Evolutionary conservation across 768 basidiomycete genomes (phyloP).

Genomic region (Trametes cinnabarina): DNA sequence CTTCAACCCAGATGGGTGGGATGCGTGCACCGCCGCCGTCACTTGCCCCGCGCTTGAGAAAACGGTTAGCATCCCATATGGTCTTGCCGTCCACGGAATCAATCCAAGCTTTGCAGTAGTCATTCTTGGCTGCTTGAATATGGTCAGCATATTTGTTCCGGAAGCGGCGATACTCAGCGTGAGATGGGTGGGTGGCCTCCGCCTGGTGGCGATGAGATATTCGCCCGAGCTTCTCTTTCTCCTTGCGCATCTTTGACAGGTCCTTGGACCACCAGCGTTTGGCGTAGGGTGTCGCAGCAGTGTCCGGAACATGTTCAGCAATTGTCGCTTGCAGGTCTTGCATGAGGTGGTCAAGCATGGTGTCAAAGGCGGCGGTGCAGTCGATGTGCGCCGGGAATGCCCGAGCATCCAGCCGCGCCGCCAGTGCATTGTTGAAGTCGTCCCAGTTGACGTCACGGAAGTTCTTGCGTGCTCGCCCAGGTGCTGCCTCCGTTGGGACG

Average conservation of each 20-base stretch:
- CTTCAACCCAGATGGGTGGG: conserved; percentile 12
- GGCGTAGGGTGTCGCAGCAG: conserved; percentile 20
- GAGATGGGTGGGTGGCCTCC: conserved; percentile 10
- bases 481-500: not conserved
- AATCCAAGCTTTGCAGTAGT: conserved; percentile 28
- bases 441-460: conserved; percentile 35
- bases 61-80: conserved; percentile 24
- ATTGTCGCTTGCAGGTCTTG: conserved; percentile 22
- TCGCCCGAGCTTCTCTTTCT: conserved; percentile 17
- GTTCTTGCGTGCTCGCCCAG: conserved; percentile 15
- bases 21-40: conserved; percentile 22
- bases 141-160: conserved; percentile 15
- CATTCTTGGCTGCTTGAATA: conserved; percentile 21
- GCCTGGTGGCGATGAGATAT: conserved; percentile 6
- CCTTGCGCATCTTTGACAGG: conserved; percentile 22
- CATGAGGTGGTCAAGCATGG: not conserved
- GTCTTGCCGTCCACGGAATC: conserved; percentile 9
- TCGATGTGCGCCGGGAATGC: not conserved
- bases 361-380: conserved; percentile 12
- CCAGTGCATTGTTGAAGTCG: conserved; percentile 26
- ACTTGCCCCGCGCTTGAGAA: not conserved
- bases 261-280: conserved; percentile 37
- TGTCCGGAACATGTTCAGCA: conserved; percentile 17
- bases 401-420: not conserved
- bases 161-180: conserved; percentile 14